Evolutionary conservation across 192 early-diverging fungal species (phyloP), one percentile per base, ranked within the genome.

Genomic region (Podila epigama): DNA sequence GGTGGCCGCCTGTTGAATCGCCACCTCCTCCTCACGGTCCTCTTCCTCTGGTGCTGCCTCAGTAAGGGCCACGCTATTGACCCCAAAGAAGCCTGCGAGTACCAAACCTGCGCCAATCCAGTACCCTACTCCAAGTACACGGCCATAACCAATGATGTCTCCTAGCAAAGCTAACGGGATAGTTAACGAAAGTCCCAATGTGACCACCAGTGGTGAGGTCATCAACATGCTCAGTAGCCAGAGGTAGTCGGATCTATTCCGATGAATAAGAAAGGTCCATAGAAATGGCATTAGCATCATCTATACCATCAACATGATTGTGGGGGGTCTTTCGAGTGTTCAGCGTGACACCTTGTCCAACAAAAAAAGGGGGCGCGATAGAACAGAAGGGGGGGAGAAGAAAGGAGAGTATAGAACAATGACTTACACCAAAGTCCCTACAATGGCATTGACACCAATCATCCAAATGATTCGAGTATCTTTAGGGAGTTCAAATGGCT

Each of bases 181-280:
- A 3, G 93, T 93, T 62, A 95, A 70, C 35, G 91, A 86, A 2
- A 93, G 69, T 11, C 93, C 93, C 32, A 95, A 69, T 4, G 93
- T 95, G 3, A 93, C 92, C 11, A 91, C 88, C 60, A 95, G 70
- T 13, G 93, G 92, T n/a, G 91, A 91, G 1, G 92, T 93, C 88
- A 95, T 87, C 9, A 94, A 73, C 86, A 93, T 88, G 1, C 92
- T 82, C 34, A 88, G 71, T 20, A 95, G 75, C 93, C 92, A 93
- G 25, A 93, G 69, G 66, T 90, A 93, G 71, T 93, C 93, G 4
- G 93, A 89, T 36, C 85, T 86, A 81, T 10, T n/a, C n/a, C n/a
- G n/a, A n/a, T n/a, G n/a, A n/a, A n/a, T n/a, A n/a, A n/a, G n/a
- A n/a, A n/a, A n/a, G n/a, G n/a, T n/a, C n/a, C n/a, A n/a, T n/a